phyloP scores from a whole-genome alignment of 306 rosid genomes.

The Pyrus communis region DNA sequence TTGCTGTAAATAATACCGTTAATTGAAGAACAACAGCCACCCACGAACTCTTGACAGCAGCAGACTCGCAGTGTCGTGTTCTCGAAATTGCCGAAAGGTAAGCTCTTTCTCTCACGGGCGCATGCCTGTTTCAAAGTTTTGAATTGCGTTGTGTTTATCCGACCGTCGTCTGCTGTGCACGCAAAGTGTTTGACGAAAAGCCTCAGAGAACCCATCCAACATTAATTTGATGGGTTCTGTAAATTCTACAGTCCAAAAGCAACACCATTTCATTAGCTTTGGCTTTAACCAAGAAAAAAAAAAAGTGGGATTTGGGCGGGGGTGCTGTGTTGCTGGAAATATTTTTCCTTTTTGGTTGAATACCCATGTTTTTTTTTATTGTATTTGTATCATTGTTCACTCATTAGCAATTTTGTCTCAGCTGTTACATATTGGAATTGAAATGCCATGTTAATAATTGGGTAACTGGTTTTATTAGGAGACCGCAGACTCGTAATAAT shows the following conservation, averaged over 20 bases:
- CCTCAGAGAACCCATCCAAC: neutral
- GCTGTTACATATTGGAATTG: neutral
- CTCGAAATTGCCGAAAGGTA: neutral
- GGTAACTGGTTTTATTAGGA: neutral
- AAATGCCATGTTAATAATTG: neutral
- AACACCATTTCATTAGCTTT: neutral
- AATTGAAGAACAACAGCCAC: too few species aligned
- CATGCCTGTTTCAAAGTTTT: neutral
- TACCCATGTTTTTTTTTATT: neutral
- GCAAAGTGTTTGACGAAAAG: slow-evolving; percentile 5
- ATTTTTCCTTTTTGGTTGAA: neutral
- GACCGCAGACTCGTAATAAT: neutral
- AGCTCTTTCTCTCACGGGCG: neutral
- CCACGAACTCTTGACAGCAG: neutral
- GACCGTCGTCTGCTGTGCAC: neutral
- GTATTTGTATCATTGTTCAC: neutral
- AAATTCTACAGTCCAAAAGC: neutral
- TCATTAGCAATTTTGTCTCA: neutral
- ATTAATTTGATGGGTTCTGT: neutral
- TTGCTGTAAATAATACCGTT: too few species aligned
- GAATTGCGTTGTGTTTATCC: neutral
- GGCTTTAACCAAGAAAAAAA: neutral
- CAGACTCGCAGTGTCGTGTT: neutral
- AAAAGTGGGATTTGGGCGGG: neutral
- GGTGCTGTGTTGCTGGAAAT: neutral